These are phyloP conservation scores for Casuarina equisetifolia DNA, from an alignment of 306 rosid species.

Conservation along the genomic window DNA sequence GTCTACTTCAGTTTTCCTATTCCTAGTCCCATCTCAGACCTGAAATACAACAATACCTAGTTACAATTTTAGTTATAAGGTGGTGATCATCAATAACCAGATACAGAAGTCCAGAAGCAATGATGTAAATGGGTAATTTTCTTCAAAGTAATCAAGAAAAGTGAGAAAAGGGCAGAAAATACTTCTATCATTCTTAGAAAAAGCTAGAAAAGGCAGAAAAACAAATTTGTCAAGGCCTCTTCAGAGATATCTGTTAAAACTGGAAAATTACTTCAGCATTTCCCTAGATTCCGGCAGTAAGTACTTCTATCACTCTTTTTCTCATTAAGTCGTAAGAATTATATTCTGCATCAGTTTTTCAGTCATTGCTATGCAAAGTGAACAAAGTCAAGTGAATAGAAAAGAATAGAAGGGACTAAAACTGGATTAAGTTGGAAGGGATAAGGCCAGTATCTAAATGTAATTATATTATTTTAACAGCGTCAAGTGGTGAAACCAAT, in stretches of 20 bases:
- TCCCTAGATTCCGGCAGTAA: background rate
- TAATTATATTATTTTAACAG: background rate
- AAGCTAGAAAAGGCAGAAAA: no score
- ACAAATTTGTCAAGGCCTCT: background rate
- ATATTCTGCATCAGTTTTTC: background rate
- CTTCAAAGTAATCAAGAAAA: background rate
- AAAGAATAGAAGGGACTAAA: background rate
- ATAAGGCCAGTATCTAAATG: background rate
- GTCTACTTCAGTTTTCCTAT: conserved; percentile 6
- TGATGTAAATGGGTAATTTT: background rate
- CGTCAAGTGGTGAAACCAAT: background rate
- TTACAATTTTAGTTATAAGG: conserved; percentile 12
- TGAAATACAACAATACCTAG: conserved; percentile 22
- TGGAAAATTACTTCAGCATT: background rate
- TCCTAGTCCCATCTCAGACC: conserved; percentile 26
- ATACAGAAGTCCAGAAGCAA: background rate
- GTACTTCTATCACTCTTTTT: background rate
- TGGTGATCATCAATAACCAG: background rate
- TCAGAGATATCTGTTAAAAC: background rate
- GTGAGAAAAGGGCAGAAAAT: background rate
- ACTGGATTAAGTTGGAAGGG: background rate
- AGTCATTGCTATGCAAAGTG: background rate
- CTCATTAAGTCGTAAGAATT: background rate
- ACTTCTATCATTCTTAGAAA: no score
- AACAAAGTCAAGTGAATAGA: background rate